A percentile compares a stretch with the other conserved stretches of the same genome.
phyloP scores from a whole-genome alignment of 495 filamentous ascomycete species.

The Cryomyces antarcticus region DNA sequence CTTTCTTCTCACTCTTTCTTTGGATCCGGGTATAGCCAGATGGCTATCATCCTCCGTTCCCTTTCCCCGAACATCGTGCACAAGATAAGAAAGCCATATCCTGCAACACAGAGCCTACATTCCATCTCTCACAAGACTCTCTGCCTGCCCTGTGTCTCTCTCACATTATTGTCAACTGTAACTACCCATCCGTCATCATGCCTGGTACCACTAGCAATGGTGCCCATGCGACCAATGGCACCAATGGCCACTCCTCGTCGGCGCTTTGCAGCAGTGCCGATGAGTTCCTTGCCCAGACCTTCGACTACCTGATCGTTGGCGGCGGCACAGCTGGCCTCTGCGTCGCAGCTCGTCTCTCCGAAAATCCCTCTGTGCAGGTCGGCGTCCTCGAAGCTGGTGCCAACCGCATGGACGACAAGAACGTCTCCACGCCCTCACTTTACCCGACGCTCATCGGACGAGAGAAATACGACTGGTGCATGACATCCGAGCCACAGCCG shows the following conservation, averaged over 20 bases:
- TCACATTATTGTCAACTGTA: no score
- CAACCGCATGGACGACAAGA: slow-evolving; percentile 9
- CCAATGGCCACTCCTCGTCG: slow-evolving; percentile 1
- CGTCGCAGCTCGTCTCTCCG: slow-evolving; percentile 8
- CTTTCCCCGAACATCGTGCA: no score
- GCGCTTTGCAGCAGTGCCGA: slow-evolving; percentile 5
- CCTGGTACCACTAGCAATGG: no score
- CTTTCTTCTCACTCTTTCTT: no score
- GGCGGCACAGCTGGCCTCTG: slow-evolving; percentile 12
- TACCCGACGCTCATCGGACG: slow-evolving; percentile 9
- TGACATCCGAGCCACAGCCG: slow-evolving; percentile 1
- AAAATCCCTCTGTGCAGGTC: slow-evolving; percentile 9
- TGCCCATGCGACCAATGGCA: slow-evolving; percentile 1
- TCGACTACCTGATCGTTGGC: slow-evolving; percentile 13
- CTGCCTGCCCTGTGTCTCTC: not conserved
- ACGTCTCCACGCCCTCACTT: slow-evolving; percentile 7
- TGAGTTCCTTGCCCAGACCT: slow-evolving; percentile 5
- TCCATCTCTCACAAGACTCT: no score
- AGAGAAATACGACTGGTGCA: slow-evolving; percentile 11
- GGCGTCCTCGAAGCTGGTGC: slow-evolving; percentile 11
- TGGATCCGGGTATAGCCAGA: no score
- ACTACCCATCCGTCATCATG: no score
- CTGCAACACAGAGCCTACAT: no score
- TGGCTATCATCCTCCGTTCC: no score
- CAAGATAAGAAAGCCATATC: no score